These are phyloP conservation scores for Nemania diffusa DNA, from an alignment of 2,329 filamentous ascomycete species.

Conservation along the genomic window DNA sequence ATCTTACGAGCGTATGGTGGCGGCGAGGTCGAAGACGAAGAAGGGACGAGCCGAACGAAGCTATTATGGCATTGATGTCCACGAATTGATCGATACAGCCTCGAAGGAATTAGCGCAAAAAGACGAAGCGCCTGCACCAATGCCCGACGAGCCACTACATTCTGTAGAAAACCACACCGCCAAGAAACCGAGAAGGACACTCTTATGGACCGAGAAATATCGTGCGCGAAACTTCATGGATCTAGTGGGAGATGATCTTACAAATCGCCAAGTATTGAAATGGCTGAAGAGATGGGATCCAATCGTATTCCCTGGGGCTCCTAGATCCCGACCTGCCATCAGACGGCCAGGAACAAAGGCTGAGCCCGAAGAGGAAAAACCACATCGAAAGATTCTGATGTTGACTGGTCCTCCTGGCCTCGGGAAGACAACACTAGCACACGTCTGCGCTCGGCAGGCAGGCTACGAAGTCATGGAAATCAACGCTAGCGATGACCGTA, in stretches of 20 bases:
- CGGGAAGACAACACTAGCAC: constrained; percentile 94
- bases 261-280: constrained; percentile 86
- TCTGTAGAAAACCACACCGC: constrained; percentile 54
- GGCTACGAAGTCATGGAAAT: constrained; percentile 98
- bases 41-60: constrained; percentile 76
- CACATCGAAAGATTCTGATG: constrained; percentile 87
- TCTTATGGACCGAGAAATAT: constrained; percentile 98
- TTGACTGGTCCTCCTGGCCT: constrained; percentile 91
- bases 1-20: constrained; percentile 74
- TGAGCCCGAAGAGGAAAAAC: constrained; percentile 73
- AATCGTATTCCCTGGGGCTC: constrained; percentile 85
- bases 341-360: constrained; percentile 58
- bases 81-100: constrained; percentile 79
- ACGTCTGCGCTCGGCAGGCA: constrained; percentile 94
- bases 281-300: constrained; percentile 97
- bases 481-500: constrained; percentile 96
- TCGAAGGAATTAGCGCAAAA: constrained; percentile 64
- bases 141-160: constrained; percentile 51
- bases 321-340: constrained; percentile 64
- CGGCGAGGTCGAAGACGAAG: constrained; percentile 72
- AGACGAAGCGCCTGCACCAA: constrained; percentile 41
- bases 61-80: constrained; percentile 94
- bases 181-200: constrained; percentile 60
- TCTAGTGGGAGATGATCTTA: constrained; percentile 92
- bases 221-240: constrained; percentile 92